Evolutionary conservation across 1,284 basidiomycete species (phyloP), one percentile per base, ranked within the genome.

Genomic region (Apiotrichum gamsii): DNA sequence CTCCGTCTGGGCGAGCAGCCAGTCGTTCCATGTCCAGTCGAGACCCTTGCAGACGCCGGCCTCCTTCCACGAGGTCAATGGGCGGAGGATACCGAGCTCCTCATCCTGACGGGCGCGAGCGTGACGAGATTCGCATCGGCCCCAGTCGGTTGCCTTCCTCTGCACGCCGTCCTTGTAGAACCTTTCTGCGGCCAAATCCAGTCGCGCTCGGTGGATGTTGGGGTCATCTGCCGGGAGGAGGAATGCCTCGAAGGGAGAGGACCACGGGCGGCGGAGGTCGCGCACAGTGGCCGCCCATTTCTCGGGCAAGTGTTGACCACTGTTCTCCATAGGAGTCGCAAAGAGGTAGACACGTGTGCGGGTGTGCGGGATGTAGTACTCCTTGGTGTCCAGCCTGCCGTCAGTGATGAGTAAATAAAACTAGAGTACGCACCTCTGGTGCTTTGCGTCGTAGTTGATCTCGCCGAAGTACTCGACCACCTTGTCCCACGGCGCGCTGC

Each of bases 311-410:
- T 70, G 51, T 58, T 80, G 75, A 67, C 15, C 19, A 20, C 49
- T 43, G 4, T 6, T 23, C 14, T 50, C 50, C 24, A 51, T 56
- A 18, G 64, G 60, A 1, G 62, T 64, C 0, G 89, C 90, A 45
- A 91, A 73, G 29, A 93, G 79, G 64, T 94, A 95, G 5, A 86
- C 88, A 44, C 90, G 84, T 2, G 84, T 90, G 11, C 90, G 82
- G 0, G 91, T 96, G 60, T 96, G 91, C 5, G 91, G 91, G 45
- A 96, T 91, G 67, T 96, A 96, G 65, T 83, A 95, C 43, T 84
- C 78, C 67, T 95, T 96, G 10, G 93, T 96, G 63, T 96, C 93
- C 43, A 96, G 81, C 10, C n/a, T n/a, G n/a, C n/a, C n/a, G n/a
- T n/a, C n/a, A n/a, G n/a, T n/a, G n/a, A n/a, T n/a, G n/a, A n/a